phyloP scores from a whole-genome alignment of 129 eudicot genomes.

The Flaveria linearis region DNA sequence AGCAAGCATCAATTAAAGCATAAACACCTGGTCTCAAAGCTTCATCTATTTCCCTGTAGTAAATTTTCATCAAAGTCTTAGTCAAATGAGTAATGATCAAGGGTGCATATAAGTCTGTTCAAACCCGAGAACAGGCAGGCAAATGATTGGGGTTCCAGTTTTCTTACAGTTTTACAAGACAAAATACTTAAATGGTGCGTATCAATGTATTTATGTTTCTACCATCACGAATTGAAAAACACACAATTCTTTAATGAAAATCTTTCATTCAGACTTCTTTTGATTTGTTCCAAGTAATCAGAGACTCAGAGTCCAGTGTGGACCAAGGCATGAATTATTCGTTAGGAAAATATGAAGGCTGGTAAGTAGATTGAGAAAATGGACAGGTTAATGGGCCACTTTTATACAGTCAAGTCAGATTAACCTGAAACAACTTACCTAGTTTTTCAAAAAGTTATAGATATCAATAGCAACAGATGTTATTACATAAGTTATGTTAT shows the following conservation, averaged over 20 bases:
- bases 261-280: neutral
- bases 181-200: neutral
- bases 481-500: neutral
- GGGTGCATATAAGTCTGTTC: neutral
- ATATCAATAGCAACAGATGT: neutral
- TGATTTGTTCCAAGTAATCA: neutral
- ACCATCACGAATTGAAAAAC: neutral
- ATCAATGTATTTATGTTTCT: neutral
- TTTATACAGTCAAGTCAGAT: neutral
- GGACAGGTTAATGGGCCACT: neutral
- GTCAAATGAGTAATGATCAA: neutral
- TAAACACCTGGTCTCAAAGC: constrained; percentile 90
- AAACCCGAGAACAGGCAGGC: too few species aligned
- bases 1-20: constrained; percentile 89
- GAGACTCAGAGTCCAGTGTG: neutral
- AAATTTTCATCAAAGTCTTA: neutral
- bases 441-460: neutral
- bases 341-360: neutral
- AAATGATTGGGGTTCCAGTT: neutral
- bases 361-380: neutral
- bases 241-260: neutral
- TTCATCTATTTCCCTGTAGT: constrained; percentile 87
- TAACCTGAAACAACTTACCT: neutral
- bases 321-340: neutral
- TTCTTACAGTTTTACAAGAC: neutral